These are phyloP conservation scores for maize (Zea mays) DNA, from an alignment of 176 grass and related monocot genomes.

Conservation along the genomic window DNA sequence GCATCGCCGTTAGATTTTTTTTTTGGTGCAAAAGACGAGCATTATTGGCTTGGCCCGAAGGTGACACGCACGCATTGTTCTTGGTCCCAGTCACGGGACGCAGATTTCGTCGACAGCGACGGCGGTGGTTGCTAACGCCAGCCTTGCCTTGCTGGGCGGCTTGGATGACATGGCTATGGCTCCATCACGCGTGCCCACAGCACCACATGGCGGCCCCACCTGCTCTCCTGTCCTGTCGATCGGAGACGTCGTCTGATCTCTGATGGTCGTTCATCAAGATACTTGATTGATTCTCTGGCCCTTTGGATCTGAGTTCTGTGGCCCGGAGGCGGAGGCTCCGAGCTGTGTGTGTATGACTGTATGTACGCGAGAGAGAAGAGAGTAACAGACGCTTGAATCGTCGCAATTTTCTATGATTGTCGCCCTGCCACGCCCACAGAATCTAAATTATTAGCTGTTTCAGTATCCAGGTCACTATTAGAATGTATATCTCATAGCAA, in stretches of 20 bases:
- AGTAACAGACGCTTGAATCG: neutral
- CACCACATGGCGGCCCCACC: neutral
- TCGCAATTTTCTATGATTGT: neutral
- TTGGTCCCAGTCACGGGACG: neutral
- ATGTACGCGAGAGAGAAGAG: neutral
- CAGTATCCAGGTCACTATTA: neutral
- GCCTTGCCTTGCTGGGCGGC: neutral
- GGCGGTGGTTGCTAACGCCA: neutral
- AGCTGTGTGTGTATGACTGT: no score
- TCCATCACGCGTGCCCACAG: neutral
- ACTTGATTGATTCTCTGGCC: neutral
- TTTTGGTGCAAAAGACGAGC: constrained; percentile 8
- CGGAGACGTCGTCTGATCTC: neutral
- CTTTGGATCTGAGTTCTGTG: neutral
- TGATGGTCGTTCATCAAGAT: neutral
- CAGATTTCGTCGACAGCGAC: constrained; percentile 12
- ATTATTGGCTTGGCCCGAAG: constrained; percentile 23
- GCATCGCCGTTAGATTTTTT: neutral
- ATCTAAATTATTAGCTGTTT: neutral
- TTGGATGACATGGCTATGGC: neutral
- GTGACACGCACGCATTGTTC: neutral
- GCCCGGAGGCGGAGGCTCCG: neutral
- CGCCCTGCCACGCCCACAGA: neutral
- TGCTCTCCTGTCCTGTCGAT: neutral
- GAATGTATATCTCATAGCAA: no score